Evolutionary conservation across 2,329 filamentous ascomycete genomes (phyloP).

Genomic region (Colletotrichum sp.): DNA sequence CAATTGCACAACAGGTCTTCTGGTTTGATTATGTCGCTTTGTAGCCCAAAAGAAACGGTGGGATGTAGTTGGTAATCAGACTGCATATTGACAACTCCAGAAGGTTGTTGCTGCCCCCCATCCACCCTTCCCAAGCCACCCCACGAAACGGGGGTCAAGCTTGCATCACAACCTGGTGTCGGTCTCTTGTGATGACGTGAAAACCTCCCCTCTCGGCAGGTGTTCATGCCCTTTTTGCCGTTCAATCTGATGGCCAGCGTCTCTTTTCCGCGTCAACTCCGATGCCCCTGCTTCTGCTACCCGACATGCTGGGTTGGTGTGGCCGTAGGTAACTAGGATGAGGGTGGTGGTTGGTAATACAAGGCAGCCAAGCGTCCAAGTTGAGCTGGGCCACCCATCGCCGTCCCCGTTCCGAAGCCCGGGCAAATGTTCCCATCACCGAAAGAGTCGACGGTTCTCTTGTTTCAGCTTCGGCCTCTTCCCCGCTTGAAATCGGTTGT

Average conservation of each 20-base stretch:
- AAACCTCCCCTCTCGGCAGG: background rate
- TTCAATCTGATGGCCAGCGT: background rate
- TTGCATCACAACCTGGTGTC: conserved; percentile 6
- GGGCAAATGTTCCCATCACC: background rate
- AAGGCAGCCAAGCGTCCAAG: background rate
- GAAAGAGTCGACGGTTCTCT: background rate
- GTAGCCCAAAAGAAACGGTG: background rate
- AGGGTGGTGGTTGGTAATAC: background rate
- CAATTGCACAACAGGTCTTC: background rate
- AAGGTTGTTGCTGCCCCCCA: conserved; percentile 8
- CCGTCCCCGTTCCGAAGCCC: background rate
- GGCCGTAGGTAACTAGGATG: background rate
- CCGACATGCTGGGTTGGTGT: background rate
- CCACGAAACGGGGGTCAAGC: conserved; percentile 19
- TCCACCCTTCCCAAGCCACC: conserved; percentile 4
- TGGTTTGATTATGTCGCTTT: background rate
- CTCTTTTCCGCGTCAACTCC: conserved; percentile 3
- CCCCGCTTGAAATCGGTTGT: conserved; percentile 4
- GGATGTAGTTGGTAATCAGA: conserved; percentile 12
- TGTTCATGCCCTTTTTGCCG: background rate
- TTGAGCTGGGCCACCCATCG: background rate
- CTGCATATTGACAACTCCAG: background rate
- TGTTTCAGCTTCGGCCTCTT: conserved; percentile 4
- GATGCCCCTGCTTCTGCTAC: background rate
- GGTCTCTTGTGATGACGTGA: conserved; percentile 4